phyloP scores from a whole-genome alignment of 805 yeast genomes.

The Brettanomyces naardenensis region DNA sequence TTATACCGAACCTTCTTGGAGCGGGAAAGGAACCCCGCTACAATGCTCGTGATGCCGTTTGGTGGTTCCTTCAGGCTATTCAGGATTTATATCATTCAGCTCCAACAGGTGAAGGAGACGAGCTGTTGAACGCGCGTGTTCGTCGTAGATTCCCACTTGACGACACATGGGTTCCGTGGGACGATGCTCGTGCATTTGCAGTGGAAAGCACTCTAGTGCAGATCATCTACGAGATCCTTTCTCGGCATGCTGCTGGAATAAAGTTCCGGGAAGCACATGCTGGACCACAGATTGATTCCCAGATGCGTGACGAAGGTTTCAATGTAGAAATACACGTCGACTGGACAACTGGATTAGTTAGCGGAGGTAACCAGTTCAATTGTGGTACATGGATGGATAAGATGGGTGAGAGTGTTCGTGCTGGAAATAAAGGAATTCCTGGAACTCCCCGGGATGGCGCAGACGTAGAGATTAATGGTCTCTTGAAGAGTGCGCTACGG shows the following conservation, averaged over 20 bases:
- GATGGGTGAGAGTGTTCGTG: conserved; percentile 89
- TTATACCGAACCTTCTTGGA: conserved; percentile 88
- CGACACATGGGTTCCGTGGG: conserved; percentile 64
- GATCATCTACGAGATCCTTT: conserved; percentile 69
- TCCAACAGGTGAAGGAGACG: conserved; percentile 49
- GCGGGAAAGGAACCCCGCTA: conserved; percentile 91
- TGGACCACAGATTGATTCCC: conserved; percentile 79
- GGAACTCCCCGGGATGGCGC: conserved; percentile 99
- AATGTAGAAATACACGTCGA: conserved; percentile 75
- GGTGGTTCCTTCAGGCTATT: conserved; percentile 87
- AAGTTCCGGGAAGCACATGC: conserved; percentile 92
- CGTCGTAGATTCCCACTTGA: conserved; percentile 76
- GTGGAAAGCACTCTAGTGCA: conserved; percentile 66
- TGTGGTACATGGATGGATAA: conserved; percentile 99
- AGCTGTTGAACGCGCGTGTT: conserved; percentile 62
- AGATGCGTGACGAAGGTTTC: conserved; percentile 90
- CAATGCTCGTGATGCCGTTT: conserved; percentile 94
- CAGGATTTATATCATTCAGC: conserved; percentile 70
- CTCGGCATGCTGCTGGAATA: conserved; percentile 87
- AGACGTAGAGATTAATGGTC: conserved; percentile 84
- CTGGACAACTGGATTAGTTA: conserved; percentile 81
- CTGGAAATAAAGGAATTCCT: conserved; percentile 84
- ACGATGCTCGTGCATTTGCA: conserved; percentile 70
- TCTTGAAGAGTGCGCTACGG: conserved; percentile 75
- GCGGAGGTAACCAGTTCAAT: conserved; percentile 87